Base-by-base conservation (phyloP, 192 early-diverging fungal genomes). In the Podila epicladia region DNA sequence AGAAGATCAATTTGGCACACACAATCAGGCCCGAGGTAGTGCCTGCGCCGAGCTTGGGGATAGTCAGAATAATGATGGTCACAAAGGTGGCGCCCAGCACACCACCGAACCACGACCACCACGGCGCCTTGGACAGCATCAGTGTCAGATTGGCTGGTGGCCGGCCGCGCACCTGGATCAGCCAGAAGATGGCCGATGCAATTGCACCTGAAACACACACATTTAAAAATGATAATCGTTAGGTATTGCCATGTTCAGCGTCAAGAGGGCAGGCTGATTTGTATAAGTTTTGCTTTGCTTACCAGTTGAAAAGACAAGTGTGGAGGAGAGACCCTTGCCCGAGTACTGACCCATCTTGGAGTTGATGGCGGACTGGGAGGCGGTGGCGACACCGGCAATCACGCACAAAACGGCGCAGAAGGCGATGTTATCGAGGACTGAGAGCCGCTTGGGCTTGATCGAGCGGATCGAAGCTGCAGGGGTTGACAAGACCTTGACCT, bases 81-180 rank as follows among this genome's bases (percentile, higher is more conserved):
- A 88, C 87, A 64, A 87, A 88, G 45, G 71, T 75, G 5, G 85
- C 83, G 15, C 87, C 87, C 9, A 75, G 35, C 7, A 84, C 12
- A 5, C 87, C 87, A 24, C 87, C 87, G 32, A 82, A 28, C 73
- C 77, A 85, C 3, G 78, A 66, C 69, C 76, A 88, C 75, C 68
- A 65, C 17, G 87, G 85, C 7, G 83, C 82, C 15, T 61, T 61
- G 19, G 59, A 28, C 59, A 61, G 11, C 28, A 61, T 61, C 22
- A 61, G 31, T 24, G 29, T 61, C 59, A 61, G 24, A 4, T 61
- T 61, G 26, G 59, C 59, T 61, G 59, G 59, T 12, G 59, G 59
- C 15, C 59, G 59, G 29, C 59, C 26, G 17, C 59, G 59, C 26
- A 61, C 59, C 29, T 61, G 59, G 59, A 28, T 32, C 2, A 33